Conservation (phyloP, 192 early-diverging fungal genomes). For the Phlyctochytrium planicorne region DNA sequence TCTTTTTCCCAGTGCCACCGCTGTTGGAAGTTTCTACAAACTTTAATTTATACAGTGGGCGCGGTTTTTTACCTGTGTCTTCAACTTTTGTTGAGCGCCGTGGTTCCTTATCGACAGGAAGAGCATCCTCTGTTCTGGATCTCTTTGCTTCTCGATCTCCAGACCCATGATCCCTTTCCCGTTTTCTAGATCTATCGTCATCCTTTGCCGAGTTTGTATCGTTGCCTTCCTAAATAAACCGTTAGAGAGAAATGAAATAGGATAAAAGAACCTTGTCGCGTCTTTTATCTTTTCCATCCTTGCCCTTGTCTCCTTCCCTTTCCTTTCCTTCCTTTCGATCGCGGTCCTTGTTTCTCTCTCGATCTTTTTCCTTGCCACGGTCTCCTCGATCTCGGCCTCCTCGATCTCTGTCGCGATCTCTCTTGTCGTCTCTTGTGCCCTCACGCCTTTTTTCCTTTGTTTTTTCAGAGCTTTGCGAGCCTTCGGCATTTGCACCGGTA, state of each 20-base stretch:
- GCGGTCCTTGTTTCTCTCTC: background rate
- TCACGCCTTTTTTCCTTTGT: too few species aligned
- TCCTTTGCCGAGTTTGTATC: constrained; percentile 1
- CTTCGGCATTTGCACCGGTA: too few species aligned
- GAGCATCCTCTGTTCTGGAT: constrained; percentile 18
- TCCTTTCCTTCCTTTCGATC: constrained; percentile 10
- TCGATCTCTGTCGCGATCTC: constrained; percentile 3
- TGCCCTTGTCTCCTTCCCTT: background rate
- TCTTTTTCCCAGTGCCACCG: constrained; percentile 1
- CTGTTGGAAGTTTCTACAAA: background rate
- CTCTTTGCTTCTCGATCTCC: constrained; percentile 21
- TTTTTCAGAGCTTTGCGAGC: too few species aligned
- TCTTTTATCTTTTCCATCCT: constrained; percentile 1
- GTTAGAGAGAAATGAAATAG: background rate
- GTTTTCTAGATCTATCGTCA: background rate
- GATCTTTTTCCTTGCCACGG: background rate
- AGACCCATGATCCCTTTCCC: background rate
- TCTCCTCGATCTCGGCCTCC: background rate
- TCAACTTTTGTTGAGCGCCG: too few species aligned
- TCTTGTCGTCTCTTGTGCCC: too few species aligned
- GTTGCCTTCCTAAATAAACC: background rate
- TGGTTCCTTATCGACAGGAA: too few species aligned
- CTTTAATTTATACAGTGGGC: background rate
- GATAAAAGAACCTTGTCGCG: background rate
- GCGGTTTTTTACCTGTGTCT: too few species aligned